Conservation (phyloP, 2,329 filamentous ascomycete genomes). For the Penicillium digitatum region DNA sequence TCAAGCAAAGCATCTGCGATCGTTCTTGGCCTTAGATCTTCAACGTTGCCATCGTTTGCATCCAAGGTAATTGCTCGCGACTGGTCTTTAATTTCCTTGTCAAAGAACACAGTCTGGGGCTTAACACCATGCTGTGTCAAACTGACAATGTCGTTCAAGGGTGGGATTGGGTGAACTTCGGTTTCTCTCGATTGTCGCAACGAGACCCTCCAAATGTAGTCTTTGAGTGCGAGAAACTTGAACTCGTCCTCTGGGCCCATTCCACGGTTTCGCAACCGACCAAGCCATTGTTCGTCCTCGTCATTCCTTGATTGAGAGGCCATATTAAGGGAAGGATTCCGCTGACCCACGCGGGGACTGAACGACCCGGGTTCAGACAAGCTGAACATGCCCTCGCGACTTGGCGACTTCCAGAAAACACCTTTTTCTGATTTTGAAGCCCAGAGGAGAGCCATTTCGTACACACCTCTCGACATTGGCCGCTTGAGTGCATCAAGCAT, state of each 20-base stretch:
- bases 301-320: slow-evolving; percentile 70
- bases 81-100: slow-evolving; percentile 62
- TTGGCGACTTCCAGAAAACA: slow-evolving; percentile 78
- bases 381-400: slow-evolving; percentile 66
- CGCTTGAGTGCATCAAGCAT: slow-evolving; percentile 79
- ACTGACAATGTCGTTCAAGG: slow-evolving; percentile 66
- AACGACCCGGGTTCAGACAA: slow-evolving; percentile 56
- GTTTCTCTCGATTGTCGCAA: slow-evolving; percentile 61
- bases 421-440: slow-evolving; percentile 75
- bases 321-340: slow-evolving; percentile 45
- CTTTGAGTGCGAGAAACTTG: slow-evolving; percentile 78
- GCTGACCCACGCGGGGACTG: slow-evolving; percentile 55
- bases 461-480: slow-evolving; percentile 71
- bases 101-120: slow-evolving; percentile 88
- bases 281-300: slow-evolving; percentile 92
- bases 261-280: slow-evolving; percentile 76
- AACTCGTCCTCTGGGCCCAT: slow-evolving; percentile 79
- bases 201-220: slow-evolving; percentile 86
- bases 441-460: slow-evolving; percentile 85
- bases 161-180: slow-evolving; percentile 35
- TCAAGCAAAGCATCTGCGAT: slow-evolving; percentile 89
- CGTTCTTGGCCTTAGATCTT: slow-evolving; percentile 59
- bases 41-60: slow-evolving; percentile 28
- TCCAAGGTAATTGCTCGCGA: slow-evolving; percentile 27
- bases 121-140: slow-evolving; percentile 72